These are phyloP conservation scores for Fusarium oligoseptatum DNA, from an alignment of 2,329 filamentous ascomycete species.

Conservation along the genomic window DNA sequence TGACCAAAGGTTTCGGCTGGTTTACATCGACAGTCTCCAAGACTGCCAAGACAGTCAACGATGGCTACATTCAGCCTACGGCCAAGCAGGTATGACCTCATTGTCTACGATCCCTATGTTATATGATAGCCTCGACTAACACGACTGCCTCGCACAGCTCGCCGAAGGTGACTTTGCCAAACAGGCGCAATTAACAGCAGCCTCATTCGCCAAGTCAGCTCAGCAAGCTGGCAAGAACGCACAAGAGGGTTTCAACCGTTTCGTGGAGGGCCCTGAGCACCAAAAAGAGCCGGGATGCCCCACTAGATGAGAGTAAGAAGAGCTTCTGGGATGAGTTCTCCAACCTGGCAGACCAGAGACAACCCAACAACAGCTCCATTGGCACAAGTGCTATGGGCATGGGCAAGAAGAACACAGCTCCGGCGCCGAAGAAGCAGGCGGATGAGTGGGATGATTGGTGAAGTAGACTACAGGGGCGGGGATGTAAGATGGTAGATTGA, in stretches of 20 bases:
- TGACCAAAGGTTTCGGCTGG: conserved; percentile 96
- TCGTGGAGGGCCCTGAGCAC: conserved; percentile 81
- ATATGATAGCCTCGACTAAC: conserved; percentile 40
- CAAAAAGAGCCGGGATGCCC: conserved; percentile 51
- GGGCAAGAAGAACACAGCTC: conserved; percentile 56
- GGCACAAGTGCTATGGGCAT: conserved; percentile 72
- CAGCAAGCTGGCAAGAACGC: conserved; percentile 80
- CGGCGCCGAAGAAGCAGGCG: conserved; percentile 58
- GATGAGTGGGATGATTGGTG: conserved; percentile 78
- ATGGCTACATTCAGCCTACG: conserved; percentile 91
- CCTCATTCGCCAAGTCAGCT: conserved; percentile 75
- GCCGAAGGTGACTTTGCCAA: conserved; percentile 83
- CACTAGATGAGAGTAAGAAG: conserved; percentile 75
- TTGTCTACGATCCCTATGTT: conserved; percentile 4
- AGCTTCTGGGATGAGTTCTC: conserved; percentile 96
- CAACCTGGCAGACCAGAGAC: conserved; percentile 71
- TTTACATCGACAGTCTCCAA: conserved; percentile 89
- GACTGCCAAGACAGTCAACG: conserved; percentile 91
- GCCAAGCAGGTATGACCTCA: conserved; percentile 79
- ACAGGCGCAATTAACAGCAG: conserved; percentile 72
- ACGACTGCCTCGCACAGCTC: conserved; percentile 64
- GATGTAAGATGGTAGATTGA: conserved; percentile 11
- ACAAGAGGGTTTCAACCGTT: conserved; percentile 84
- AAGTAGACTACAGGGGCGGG: conserved; percentile 7
- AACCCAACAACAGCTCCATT: conserved; percentile 62